These are phyloP conservation scores for Suillus subluteus DNA, from an alignment of 768 basidiomycete species.

Conservation along the genomic window DNA sequence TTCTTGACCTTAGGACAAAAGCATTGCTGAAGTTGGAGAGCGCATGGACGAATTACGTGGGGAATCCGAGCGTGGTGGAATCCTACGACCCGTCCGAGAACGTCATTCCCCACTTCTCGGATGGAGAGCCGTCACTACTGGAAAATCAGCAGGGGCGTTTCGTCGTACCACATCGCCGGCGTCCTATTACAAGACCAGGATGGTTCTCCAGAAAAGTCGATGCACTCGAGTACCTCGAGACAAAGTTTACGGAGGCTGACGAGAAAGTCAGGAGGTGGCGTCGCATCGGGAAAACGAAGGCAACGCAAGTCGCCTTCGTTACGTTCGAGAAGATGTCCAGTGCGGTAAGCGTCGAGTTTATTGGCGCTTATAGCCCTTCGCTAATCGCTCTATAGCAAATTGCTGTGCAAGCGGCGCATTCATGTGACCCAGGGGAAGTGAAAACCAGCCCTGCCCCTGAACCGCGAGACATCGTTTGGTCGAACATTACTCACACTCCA, in stretches of 20 bases:
- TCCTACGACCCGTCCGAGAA: conserved; percentile 75
- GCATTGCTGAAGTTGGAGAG: conserved; percentile 79
- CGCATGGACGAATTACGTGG: conserved; percentile 91
- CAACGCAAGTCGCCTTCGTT: conserved; percentile 88
- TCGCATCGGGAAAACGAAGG: conserved; percentile 70
- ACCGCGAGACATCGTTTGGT: conserved; percentile 95
- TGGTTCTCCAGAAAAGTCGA: conserved; percentile 85
- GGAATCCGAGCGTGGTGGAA: conserved; percentile 88
- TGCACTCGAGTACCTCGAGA: conserved; percentile 86
- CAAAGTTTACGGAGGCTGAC: conserved; percentile 78
- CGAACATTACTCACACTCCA: conserved; percentile 76
- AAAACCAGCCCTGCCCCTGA: conserved; percentile 84
- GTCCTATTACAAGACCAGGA: conserved; percentile 75
- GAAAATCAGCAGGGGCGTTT: conserved; percentile 59
- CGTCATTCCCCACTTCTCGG: conserved; percentile 46
- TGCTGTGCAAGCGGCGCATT: conserved; percentile 83
- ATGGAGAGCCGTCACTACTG: conserved; percentile 55
- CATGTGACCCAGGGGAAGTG: conserved; percentile 65
- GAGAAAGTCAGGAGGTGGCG: conserved; percentile 80
- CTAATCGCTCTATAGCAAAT: conserved; percentile 61
- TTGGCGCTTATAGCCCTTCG: background rate
- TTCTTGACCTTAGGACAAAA: conserved; percentile 81
- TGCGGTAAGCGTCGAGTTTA: conserved; percentile 56
- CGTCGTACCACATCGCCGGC: conserved; percentile 72
- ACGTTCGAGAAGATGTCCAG: conserved; percentile 96